phyloP scores from a whole-genome alignment of 1,139 yeast species.

The Debaryomyces fabryi region DNA sequence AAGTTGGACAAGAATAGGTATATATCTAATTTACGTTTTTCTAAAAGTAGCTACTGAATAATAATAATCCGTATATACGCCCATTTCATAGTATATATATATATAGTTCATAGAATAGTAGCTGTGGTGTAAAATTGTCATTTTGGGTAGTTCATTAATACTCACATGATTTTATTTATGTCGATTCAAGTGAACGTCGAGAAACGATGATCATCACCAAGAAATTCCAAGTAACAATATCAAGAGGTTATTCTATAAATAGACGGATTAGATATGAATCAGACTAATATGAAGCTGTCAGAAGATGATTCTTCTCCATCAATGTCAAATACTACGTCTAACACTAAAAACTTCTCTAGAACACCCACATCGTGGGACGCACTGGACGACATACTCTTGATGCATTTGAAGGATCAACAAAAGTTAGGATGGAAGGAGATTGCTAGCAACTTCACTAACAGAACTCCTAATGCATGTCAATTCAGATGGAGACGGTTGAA shows the following conservation, averaged over 20 bases:
- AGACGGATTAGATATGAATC: conserved; percentile 6
- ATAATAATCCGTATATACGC: neutral
- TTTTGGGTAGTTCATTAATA: neutral
- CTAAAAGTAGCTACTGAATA: too few species aligned
- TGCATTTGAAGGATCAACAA: conserved; percentile 71
- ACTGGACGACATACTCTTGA: conserved; percentile 65
- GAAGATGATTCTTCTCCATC: conserved; percentile 6
- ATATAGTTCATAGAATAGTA: neutral
- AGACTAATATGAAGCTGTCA: conserved; percentile 1
- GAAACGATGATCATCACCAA: conserved; percentile 17
- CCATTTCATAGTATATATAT: neutral
- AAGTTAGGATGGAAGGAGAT: conserved; percentile 80
- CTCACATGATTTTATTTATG: conserved; percentile 11
- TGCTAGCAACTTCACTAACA: conserved; percentile 62
- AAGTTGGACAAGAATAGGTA: conserved; percentile 33
- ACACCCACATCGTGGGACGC: conserved; percentile 80
- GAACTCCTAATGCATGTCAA: conserved; percentile 81
- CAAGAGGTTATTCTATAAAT: neutral
- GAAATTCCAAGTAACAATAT: conserved; percentile 1
- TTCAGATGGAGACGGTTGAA: conserved; percentile 77
- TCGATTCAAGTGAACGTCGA: conserved; percentile 12
- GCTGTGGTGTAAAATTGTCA: neutral
- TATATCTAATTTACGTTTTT: neutral
- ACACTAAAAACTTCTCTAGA: conserved; percentile 30
- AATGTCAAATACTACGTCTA: conserved; percentile 4